Conservation (phyloP, 2,329 filamentous ascomycete species). For the Beauveria asiatica region DNA sequence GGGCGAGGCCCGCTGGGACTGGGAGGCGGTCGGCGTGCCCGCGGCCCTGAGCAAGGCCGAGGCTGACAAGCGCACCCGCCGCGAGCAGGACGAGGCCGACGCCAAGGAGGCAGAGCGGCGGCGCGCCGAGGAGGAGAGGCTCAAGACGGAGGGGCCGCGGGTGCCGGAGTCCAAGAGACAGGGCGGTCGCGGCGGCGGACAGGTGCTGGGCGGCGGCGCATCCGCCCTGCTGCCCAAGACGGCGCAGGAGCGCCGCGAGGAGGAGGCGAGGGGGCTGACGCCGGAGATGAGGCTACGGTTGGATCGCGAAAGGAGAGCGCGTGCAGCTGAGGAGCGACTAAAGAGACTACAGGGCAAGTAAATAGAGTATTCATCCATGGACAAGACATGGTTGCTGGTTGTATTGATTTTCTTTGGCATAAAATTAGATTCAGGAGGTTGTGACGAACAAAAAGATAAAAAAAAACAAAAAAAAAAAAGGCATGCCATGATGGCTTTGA, state of each 20-base stretch:
- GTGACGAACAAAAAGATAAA: too few species aligned
- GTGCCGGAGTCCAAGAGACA: slow-evolving; percentile 39
- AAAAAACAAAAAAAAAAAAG: too few species aligned
- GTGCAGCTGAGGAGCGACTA: slow-evolving; percentile 85
- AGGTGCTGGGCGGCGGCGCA: slow-evolving; percentile 34
- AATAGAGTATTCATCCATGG: slow-evolving; percentile 4
- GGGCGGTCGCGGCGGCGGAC: slow-evolving; percentile 32
- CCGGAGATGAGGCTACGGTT: slow-evolving; percentile 77
- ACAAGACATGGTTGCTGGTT: not conserved
- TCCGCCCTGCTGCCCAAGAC: slow-evolving; percentile 49
- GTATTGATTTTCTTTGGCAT: too few species aligned
- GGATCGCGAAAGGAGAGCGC: slow-evolving; percentile 80
- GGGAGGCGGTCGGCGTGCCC: slow-evolving; percentile 69
- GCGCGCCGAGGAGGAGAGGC: slow-evolving; percentile 63
- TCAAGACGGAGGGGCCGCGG: slow-evolving; percentile 58
- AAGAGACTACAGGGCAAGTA: slow-evolving; percentile 50
- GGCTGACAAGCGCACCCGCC: slow-evolving; percentile 57
- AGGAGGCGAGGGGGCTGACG: slow-evolving; percentile 76
- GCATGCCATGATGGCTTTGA: too few species aligned
- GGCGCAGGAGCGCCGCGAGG: slow-evolving; percentile 71
- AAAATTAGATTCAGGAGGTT: too few species aligned
- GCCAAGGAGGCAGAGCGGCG: slow-evolving; percentile 62
- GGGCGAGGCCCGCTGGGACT: slow-evolving; percentile 68
- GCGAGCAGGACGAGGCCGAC: slow-evolving; percentile 61
- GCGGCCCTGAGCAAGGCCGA: slow-evolving; percentile 61